phyloP scores from a whole-genome alignment of 2,329 filamentous ascomycete species.

The Diaporthe aspalathi region DNA sequence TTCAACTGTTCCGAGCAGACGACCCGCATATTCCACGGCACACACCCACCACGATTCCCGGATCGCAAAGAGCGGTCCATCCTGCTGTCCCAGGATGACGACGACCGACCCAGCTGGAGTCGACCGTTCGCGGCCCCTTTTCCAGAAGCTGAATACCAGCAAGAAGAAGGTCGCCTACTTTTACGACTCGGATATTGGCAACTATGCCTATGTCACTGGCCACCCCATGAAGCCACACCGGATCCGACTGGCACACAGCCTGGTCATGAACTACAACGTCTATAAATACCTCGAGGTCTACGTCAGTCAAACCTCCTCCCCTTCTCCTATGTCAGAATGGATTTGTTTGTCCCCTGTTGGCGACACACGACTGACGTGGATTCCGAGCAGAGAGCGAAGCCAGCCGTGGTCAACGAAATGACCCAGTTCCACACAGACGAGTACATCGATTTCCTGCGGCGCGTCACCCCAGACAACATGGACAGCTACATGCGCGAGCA shows the following conservation, averaged over 20 bases:
- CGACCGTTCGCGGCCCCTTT: conserved; percentile 58
- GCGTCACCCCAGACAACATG: conserved; percentile 99
- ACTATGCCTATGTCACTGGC: conserved; percentile 95
- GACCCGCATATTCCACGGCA: background rate
- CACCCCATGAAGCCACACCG: conserved; percentile 99
- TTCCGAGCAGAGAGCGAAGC: conserved; percentile 77
- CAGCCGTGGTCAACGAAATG: conserved; percentile 89
- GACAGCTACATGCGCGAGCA: conserved; percentile 92
- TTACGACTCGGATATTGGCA: conserved; percentile 97
- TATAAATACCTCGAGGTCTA: conserved; percentile 98
- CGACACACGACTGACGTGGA: background rate
- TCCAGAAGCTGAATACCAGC: conserved; percentile 56
- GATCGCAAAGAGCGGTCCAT: conserved; percentile 1
- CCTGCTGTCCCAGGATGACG: conserved; percentile 37
- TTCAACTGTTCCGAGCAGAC: background rate
- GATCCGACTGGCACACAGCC: conserved; percentile 91
- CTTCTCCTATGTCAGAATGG: conserved; percentile 54
- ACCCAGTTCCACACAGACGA: conserved; percentile 94
- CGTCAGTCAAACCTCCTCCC: conserved; percentile 65
- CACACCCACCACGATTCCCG: background rate
- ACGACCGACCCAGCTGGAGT: conserved; percentile 52
- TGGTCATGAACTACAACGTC: conserved; percentile 95
- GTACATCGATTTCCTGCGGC: conserved; percentile 94
- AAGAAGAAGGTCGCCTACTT: conserved; percentile 95
- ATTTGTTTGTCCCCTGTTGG: conserved; percentile 45